Base-by-base conservation (phyloP, 169 alveolate genomes). In the Ichthyophthirius multifiliis region DNA sequence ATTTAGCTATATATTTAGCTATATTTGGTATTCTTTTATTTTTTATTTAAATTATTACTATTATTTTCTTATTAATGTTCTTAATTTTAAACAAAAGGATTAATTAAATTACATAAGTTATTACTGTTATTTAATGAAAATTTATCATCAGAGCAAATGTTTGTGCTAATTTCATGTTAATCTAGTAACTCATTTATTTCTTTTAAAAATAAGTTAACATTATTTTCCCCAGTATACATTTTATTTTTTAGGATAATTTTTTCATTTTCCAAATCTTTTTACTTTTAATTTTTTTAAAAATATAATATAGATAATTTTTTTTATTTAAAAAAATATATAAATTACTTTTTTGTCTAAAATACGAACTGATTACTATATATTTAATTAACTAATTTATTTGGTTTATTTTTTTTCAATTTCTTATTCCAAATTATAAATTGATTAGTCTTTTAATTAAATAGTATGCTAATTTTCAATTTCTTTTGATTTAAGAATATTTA, bases 101-200 rank as follows among this genome's bases (percentile, higher is more conserved):
- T n/a, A n/a, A n/a, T n/a, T n/a, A n/a, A n/a, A n/a, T n/a, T n/a
- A n/a, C n/a, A n/a, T n/a, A n/a, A n/a, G 39, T 39, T 55, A 27
- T 55, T 55, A 10, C 71, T 55, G 18, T 55, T 55, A 23, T 55
- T 55, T 2, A 55, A 39, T 10, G 71, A 55, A 55, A 55, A 55
- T 27, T 55, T 55, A 55, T 55, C 71, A 5, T 55, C 71, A 10
- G 71, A 55, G 23, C 84, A 76, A 39, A 78, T 31, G 65, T 78
- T 78, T 16, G 84, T 78, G 6, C 74, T 43, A 5, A 78, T 65
- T 65, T 78, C 84, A 78, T 78, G 78, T 39, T 64, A 63, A 64
- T 78, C 84, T 4, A 78, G 44, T 37, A 78, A 18, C 18, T 78
- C 84, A 43, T 78, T 78, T 78, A 78, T 78, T 65, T 78, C 84